Evolutionary conservation across 2,329 filamentous ascomycete species (phyloP).

Genomic region (Ilyonectria robusta): DNA sequence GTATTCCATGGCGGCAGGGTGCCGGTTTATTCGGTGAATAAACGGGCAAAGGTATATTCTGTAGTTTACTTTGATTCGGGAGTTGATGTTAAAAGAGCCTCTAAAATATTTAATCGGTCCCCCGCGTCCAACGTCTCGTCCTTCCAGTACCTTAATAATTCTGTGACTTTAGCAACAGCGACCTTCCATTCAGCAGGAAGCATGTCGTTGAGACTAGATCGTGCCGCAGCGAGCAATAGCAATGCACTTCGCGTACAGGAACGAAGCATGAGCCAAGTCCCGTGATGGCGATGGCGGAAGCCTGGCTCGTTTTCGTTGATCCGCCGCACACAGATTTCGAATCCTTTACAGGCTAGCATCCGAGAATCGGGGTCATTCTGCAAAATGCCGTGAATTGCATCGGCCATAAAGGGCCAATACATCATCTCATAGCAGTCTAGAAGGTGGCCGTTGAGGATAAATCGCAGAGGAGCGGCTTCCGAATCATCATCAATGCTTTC

Average conservation of each 20-base stretch:
- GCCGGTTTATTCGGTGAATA: too few species aligned
- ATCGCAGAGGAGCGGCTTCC: conserved; percentile 2
- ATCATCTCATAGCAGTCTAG: conserved; percentile 21
- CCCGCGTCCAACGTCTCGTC: neutral
- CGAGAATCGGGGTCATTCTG: neutral
- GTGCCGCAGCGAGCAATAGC: conserved; percentile 4
- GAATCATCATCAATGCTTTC: neutral
- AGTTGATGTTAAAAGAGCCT: neutral
- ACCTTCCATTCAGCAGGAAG: neutral
- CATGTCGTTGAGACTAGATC: neutral
- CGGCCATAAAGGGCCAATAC: conserved; percentile 17
- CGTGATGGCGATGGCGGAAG: conserved; percentile 9
- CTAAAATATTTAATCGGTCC: neutral
- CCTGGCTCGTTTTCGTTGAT: conserved; percentile 10
- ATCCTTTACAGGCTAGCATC: neutral
- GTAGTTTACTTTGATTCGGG: neutral
- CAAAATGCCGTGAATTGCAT: neutral
- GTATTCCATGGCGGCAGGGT: too few species aligned
- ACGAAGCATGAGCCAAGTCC: conserved; percentile 17
- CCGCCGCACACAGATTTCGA: neutral
- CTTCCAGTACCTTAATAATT: neutral
- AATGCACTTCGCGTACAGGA: conserved; percentile 17
- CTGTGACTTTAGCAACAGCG: neutral
- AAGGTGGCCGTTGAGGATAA: conserved; percentile 17
- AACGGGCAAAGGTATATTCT: neutral